Base-by-base conservation (phyloP, 2,329 filamentous ascomycete genomes). In the Madurella mycetomatis region DNA sequence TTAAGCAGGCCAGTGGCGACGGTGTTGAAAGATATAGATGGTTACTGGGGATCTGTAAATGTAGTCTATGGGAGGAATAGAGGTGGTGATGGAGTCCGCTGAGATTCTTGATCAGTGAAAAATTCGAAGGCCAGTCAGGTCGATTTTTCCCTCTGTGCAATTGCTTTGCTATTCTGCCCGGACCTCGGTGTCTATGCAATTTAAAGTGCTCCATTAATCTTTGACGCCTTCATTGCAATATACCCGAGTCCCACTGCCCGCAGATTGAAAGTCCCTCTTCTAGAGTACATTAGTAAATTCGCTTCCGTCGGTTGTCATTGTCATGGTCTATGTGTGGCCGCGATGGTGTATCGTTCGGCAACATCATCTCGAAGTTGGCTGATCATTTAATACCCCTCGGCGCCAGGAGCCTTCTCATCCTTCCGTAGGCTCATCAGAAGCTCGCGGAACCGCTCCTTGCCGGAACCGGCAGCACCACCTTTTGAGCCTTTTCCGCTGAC, bases 361-460 rank as follows among this genome's bases (percentile, higher is more conserved):
- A 12, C 17, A n/a, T 41, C 9, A 25, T 39, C 45, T 12, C 19
- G 9, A 19, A 5, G 5, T 41, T 48, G 44, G 44, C 45, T 49
- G 49, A 40, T 58, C 48, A 56, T 55, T 61, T 76, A 86, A 66
- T 84, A 82, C 55, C 84, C 84, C 58, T 77, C 80, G 51, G 84
- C 82, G 59, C 84, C 85, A 18, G 84, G 85, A 19, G 84, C 85
- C 73, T 95, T 95, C 75, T 96, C 88, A 64, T 99, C 94, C 77
- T 96, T 96, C 75, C 86, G 86, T 73, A 99, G 75, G 71, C 85
- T 92, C 64, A 92, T 73, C 66, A 99, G 76, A 68, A 97, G 68
- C 74, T 97, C 92, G 62, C 94, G 86, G 81, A 99, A 97, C 61
- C 91, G 89, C 72, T 95, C 90, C 81, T 99, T 99, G 65, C 92